These are phyloP conservation scores for Diplocarpon rosae DNA, from an alignment of 2,329 filamentous ascomycete species.

Conservation along the genomic window DNA sequence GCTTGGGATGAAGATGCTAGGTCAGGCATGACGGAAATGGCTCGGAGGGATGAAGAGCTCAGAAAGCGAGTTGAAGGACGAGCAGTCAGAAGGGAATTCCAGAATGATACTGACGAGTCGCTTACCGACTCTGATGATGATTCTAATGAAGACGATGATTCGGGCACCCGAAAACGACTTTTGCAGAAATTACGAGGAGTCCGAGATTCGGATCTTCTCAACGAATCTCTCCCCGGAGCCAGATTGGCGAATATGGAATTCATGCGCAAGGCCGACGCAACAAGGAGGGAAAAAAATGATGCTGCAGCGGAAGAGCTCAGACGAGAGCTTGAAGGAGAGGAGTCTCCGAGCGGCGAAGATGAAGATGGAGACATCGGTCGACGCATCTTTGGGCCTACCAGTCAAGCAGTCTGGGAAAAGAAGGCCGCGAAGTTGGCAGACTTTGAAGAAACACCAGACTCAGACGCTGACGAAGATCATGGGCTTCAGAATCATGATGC, in stretches of 20 bases:
- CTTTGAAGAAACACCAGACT: slow-evolving; percentile 48
- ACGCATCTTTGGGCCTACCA: slow-evolving; percentile 51
- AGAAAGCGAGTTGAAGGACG: slow-evolving; percentile 55
- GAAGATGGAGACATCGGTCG: slow-evolving; percentile 56
- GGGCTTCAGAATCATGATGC: slow-evolving; percentile 17
- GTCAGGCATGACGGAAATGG: slow-evolving; percentile 52
- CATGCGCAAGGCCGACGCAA: slow-evolving; percentile 81
- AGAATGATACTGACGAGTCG: slow-evolving; percentile 38
- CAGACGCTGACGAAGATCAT: slow-evolving; percentile 30
- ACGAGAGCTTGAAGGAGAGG: slow-evolving; percentile 54
- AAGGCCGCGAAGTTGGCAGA: slow-evolving; percentile 32
- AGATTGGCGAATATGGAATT: slow-evolving; percentile 80
- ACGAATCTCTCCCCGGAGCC: slow-evolving; percentile 43
- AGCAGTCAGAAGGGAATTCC: slow-evolving; percentile 35
- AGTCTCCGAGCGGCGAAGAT: slow-evolving; percentile 44
- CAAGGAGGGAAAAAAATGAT: slow-evolving; percentile 69
- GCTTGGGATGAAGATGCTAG: slow-evolving; percentile 63
- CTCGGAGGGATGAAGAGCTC: slow-evolving; percentile 54
- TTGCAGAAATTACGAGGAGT: slow-evolving; percentile 38
- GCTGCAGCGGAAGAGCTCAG: slow-evolving; percentile 60
- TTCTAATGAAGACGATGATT: slow-evolving; percentile 37
- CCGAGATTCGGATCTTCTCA: slow-evolving; percentile 35
- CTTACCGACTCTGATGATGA: slow-evolving; percentile 49
- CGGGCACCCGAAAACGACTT: slow-evolving; percentile 36
- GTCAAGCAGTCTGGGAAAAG: slow-evolving; percentile 30